Conservation (phyloP, 331 rosid genomes). For the Quercus tomentella region DNA sequence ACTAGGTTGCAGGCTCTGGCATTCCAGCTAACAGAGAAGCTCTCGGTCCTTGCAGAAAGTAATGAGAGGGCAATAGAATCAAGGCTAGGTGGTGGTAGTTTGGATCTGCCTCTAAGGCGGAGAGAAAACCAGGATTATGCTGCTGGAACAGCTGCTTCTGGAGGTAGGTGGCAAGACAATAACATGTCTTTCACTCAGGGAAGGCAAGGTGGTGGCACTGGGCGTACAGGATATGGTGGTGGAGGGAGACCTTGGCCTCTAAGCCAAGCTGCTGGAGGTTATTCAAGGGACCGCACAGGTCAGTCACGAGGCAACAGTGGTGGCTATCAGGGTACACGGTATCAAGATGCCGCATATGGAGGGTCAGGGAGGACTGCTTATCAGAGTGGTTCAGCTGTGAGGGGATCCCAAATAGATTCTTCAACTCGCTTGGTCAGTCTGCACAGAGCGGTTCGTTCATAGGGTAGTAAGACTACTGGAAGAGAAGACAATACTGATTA, state of each 20-base stretch:
- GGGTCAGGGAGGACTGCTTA: slow-evolving; percentile 48
- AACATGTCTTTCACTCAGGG: slow-evolving; percentile 44
- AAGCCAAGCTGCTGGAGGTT: slow-evolving; percentile 53
- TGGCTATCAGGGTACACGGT: slow-evolving; percentile 47
- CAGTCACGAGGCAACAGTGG: slow-evolving; percentile 42
- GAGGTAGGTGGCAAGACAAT: slow-evolving; percentile 76
- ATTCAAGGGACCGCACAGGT: slow-evolving; percentile 52
- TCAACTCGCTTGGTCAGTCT: slow-evolving; percentile 82
- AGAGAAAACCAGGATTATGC: slow-evolving; percentile 75
- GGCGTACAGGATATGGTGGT: slow-evolving; percentile 63
- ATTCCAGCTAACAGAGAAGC: slow-evolving; percentile 73
- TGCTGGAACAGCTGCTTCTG: slow-evolving; percentile 31
- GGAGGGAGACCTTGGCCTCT: slow-evolving; percentile 48
- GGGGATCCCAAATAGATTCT: slow-evolving; percentile 62
- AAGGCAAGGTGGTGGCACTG: slow-evolving; percentile 52
- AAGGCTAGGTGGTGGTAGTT: slow-evolving; percentile 72
- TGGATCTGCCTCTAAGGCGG: slow-evolving; percentile 71
- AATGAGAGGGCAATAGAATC: slow-evolving; percentile 84
- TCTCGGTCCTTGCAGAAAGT: slow-evolving; percentile 66
- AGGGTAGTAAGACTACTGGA: not conserved
- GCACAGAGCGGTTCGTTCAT: slow-evolving; percentile 50
- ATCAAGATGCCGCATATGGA: slow-evolving; percentile 47
- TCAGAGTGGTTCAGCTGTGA: slow-evolving; percentile 39
- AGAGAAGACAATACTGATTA: not conserved
- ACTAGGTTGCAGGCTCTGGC: slow-evolving; percentile 69